Base-by-base conservation (phyloP, 257 asterid genomes). In the Fraxinus pennsylvanica region DNA sequence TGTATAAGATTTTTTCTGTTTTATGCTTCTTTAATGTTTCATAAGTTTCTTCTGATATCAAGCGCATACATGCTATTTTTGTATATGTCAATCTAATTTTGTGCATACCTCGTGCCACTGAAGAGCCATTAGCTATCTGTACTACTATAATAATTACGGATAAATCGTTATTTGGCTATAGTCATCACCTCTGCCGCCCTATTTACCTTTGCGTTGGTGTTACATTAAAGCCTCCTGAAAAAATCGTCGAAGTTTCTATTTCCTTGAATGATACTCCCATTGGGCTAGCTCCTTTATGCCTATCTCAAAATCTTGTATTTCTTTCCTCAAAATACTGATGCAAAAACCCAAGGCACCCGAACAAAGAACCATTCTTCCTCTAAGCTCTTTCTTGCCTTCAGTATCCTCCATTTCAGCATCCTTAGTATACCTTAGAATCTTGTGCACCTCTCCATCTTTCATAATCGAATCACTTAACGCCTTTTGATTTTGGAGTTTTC, bases 291-390 rank as follows among this genome's bases (percentile, higher is more conserved):
- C 88, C 74, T 21, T 79, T 25, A 68, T 30, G 43, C 79, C 76
- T 9, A 80, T 72, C 52, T 76, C 78, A 10, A 73, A 43, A 22
- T 83, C 78, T 22, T 74, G 71, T 67, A 83, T 35, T 80, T 86
- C 92, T 76, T 59, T 81, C 75, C 43, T 75, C 73, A 82, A 36
- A 39, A 87, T 79, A 33, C 78, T 71, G 57, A 87, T 73, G 85
- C 90, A 84, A 63, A 86, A 88, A 35, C 79, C 78, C 10, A 77
- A 75, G 29, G 90, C 84, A 70, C 84, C 77, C 8, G 87, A 35
- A 68, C 76, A 83, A 6, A 32, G 76, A 9, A 74, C 75, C 52
- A 78, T 27, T 29, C 50, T 75, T 68, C 79, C 81, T 78, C 69
- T 54, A 21, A 43, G 22, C 73, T 71, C 81, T 39, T 45, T 73